phyloP scores from a whole-genome alignment of 352 stramenopile species.

The Peronospora destructor region DNA sequence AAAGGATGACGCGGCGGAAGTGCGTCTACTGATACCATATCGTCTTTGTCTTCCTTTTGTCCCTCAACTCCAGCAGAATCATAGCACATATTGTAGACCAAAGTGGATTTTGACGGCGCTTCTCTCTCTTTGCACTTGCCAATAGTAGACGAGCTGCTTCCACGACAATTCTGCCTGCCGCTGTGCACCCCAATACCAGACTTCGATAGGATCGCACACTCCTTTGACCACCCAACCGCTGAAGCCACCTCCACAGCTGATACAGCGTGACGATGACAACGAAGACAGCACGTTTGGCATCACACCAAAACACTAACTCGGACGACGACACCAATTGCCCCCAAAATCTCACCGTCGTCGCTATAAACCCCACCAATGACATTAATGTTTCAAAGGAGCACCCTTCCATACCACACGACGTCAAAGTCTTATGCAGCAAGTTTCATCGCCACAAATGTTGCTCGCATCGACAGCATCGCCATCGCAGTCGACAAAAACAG shows the following conservation, averaged over 20 bases:
- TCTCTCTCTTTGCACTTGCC: too few species aligned
- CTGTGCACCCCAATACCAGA: neutral
- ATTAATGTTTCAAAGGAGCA: slow-evolving; percentile 19
- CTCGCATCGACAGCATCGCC: slow-evolving; percentile 25
- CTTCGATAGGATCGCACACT: slow-evolving; percentile 1
- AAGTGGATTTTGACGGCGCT: too few species aligned
- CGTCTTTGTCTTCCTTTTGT: too few species aligned
- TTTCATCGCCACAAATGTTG: slow-evolving; percentile 37
- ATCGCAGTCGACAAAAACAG: slow-evolving; percentile 55
- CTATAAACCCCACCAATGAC: slow-evolving; percentile 30
- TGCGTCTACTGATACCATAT: too few species aligned
- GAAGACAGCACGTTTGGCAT: slow-evolving; percentile 67
- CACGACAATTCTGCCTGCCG: too few species aligned
- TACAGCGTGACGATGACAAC: slow-evolving; percentile 58
- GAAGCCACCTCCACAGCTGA: slow-evolving; percentile 42
- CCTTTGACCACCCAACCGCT: slow-evolving; percentile 8
- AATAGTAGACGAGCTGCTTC: too few species aligned
- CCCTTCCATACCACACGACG: slow-evolving; percentile 25
- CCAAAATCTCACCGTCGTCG: slow-evolving; percentile 31
- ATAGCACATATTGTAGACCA: too few species aligned
- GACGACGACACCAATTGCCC: slow-evolving; percentile 54
- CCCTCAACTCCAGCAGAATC: too few species aligned
- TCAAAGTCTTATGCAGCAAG: slow-evolving; percentile 54
- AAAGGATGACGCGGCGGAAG: too few species aligned
- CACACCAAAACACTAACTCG: slow-evolving; percentile 51